Base-by-base conservation (phyloP, 169 alveolate genomes). In the Babesia ovata region DNA sequence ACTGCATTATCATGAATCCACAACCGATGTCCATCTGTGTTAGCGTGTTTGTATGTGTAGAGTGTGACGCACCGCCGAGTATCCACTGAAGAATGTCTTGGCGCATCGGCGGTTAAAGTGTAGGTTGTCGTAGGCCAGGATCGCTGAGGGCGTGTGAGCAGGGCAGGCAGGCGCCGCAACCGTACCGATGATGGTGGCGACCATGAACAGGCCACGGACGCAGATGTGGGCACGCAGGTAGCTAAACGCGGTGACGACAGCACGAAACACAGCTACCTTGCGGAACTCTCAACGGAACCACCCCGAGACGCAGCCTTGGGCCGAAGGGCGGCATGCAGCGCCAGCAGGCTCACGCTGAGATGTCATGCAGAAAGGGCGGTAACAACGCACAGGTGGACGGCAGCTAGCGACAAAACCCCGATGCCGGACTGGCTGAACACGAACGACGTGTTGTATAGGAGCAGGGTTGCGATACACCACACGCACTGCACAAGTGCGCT, bases 21-120 rank as follows among this genome's bases (percentile, higher is more conserved):
- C 76, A 48, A 7, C 87, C 87, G 28, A 71, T 62, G 26, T 79
- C 87, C 87, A 79, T 79, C 87, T 70, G 54, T 14, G 26, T 13
- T 44, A 0, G 45, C 1, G 49, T 60, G 8, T 13, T 33, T 2
- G 26, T 17, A 6, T 13, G 4, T 17, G 50, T 21, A 16, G 0
- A 1, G 0, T 0, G 10, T 4, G 4, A 77, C 78, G 19, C 21
- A 77, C 86, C 17, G 86, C 60, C 24, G 78, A 63, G 77, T 26
- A 79, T 29, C 87, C 87, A 16, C 33, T 62, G 57, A 44, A 79
- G 53, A 66, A 79, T 9, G 87, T 79, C 69, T 79, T 79, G 22
- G 76, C 53, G 54, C 65, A 60, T 9, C 19, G 75, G 7, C 75
- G 77, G 50, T 79, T 79, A 28, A 71, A 79, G 65, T 70, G 22